Percentiles rank a stretch among this genome's conserved stretches.
Conservation (phyloP, 192 early-diverging fungal genomes). For the Coemansia sp. region DNA sequence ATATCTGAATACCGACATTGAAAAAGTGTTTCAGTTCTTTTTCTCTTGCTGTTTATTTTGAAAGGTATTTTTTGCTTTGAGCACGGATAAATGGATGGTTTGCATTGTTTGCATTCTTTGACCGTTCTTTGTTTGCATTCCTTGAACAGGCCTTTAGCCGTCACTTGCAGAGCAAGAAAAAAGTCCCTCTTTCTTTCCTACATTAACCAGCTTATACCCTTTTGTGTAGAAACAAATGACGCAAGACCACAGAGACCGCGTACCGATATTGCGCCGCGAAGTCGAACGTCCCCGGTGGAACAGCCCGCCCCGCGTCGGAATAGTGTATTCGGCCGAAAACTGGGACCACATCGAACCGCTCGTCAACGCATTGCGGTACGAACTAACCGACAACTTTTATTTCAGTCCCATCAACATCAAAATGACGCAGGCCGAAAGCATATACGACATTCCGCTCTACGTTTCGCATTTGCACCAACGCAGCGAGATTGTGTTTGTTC, state of each 20-base stretch:
- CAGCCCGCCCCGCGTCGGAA: slow-evolving; percentile 22
- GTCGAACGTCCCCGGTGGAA: slow-evolving; percentile 21
- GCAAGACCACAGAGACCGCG: not conserved
- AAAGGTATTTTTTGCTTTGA: not conserved
- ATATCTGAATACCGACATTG: not conserved
- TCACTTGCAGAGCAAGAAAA: not conserved
- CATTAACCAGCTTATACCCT: too few relatives aligned
- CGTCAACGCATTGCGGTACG: slow-evolving; percentile 49
- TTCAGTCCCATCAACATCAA: slow-evolving; percentile 39
- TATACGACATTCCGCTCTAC: slow-evolving; percentile 37
- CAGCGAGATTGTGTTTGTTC: slow-evolving; percentile 44
- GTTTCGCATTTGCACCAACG: slow-evolving; percentile 26
- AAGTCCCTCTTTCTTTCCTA: too few relatives aligned
- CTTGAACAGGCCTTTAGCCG: not conserved
- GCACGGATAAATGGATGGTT: not conserved
- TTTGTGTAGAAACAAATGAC: not conserved
- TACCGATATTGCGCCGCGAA: slow-evolving; percentile 23
- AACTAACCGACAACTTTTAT: slow-evolving; percentile 29
- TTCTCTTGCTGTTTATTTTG: slow-evolving; percentile 3
- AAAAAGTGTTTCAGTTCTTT: not conserved
- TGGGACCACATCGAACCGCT: slow-evolving; percentile 29
- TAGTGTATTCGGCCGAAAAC: slow-evolving; percentile 43
- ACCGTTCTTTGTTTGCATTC: not conserved
- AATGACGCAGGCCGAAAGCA: slow-evolving; percentile 33
- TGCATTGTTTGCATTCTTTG: slow-evolving; percentile 8